Percentiles rank a stretch among this genome's conserved stretches.
These are phyloP conservation scores for Ascochyta pisi DNA, from an alignment of 2,329 filamentous ascomycete genomes.

Conservation along the genomic window DNA sequence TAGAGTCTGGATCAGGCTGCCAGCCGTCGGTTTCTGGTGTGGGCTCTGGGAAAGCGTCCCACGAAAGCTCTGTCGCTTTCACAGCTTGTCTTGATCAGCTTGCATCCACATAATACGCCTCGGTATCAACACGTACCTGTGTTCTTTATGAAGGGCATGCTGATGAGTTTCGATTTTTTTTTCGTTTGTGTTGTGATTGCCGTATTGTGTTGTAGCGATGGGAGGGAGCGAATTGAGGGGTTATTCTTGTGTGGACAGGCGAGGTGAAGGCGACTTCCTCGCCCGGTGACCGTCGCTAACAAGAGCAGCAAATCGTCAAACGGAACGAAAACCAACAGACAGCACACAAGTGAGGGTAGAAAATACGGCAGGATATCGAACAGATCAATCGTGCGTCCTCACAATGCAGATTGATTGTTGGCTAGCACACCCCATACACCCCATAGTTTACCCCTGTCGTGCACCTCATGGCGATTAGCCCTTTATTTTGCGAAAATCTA, in stretches of 20 bases:
- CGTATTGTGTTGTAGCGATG: not conserved
- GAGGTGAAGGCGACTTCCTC: conserved; percentile 17
- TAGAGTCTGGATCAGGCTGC: conserved; percentile 13
- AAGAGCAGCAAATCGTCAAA: not conserved
- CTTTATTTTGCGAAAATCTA: too few species aligned
- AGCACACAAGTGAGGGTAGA: too few species aligned
- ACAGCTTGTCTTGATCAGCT: not conserved
- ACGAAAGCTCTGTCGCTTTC: not conserved
- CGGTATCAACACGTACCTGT: not conserved
- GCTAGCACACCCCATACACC: too few species aligned
- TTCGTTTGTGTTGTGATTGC: not conserved
- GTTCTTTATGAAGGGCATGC: not conserved
- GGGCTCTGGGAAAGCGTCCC: conserved; percentile 18
- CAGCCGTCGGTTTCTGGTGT: conserved; percentile 17
- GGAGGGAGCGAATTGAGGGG: not conserved
- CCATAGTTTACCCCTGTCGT: too few species aligned
- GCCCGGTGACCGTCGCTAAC: not conserved
- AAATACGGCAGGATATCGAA: too few species aligned
- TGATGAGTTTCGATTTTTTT: not conserved
- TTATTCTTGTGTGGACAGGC: not conserved
- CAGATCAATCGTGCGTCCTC: too few species aligned
- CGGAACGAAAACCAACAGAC: too few species aligned
- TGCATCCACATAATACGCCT: too few species aligned
- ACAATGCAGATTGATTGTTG: too few species aligned
- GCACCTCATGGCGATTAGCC: too few species aligned